Evolutionary conservation across 345 rosid genomes (phyloP), one percentile per base, ranked within the genome.

Genomic region (Jatropha curcas): DNA sequence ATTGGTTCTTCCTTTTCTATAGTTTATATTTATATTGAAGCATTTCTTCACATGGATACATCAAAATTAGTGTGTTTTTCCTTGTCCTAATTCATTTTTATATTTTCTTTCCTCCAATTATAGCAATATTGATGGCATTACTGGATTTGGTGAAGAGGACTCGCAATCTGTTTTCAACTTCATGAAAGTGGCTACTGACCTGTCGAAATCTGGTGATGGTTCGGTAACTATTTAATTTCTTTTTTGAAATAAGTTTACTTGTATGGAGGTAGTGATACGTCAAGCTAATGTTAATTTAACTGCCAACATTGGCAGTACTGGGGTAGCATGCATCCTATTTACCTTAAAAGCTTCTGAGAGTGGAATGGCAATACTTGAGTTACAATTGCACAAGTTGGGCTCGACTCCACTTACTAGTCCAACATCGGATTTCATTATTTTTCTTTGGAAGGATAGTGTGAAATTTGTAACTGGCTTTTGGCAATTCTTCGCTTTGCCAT

Each of bases 61-160:
- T 35, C 12, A 60, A 33, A 24, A 60, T 17, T 37, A 14, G 28
- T 2, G 0, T 45, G 58, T 30, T 7, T 2, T 56, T 16, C 57
- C 12, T 20, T 30, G 19, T 71, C 65, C 24, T 50, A 5, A 34
- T 46, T 68, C 22, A 31, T 7, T 34, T 62, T 27, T 11, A 20
- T 72, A 4, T 41, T 4, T 66, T 50, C 45, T 39, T n/a, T 65
- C 22, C 24, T 34, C 22, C 52, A 46, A 11, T 71, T 59, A n/a
- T 84, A 90, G 97, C 88, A 90, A 87, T 75, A 88, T 90, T 71
- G 87, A 85, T 62, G 97, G 98, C 68, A 87, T 92, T 72, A 76
- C 84, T 83, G 92, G 98, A 68, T 92, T 94, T 69, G 81, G 80
- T 73, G 87, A 89, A 33, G 92, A 88, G 61, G 97, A 89, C 39